Percentiles rank a stretch among this genome's conserved stretches.
Conservation (phyloP, 2,329 filamentous ascomycete genomes). For the Raffaelea albimanens region DNA sequence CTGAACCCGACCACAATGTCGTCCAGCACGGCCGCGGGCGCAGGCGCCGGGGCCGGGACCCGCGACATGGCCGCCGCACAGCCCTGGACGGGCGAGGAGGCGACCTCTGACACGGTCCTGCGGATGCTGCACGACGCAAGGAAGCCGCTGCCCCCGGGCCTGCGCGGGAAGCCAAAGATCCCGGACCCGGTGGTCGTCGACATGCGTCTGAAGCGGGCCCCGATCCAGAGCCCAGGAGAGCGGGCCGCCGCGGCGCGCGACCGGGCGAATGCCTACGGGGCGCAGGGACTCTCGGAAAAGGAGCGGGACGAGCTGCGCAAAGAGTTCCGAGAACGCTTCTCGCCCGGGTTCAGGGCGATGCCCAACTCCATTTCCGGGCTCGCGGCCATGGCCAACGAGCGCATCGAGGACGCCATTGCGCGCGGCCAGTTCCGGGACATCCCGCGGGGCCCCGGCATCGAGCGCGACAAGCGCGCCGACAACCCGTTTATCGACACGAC, state of each 20-base stretch:
- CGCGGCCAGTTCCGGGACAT: constrained; percentile 83
- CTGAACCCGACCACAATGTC: constrained; percentile 9
- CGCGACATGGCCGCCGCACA: constrained; percentile 56
- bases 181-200: constrained; percentile 36
- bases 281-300: constrained; percentile 46
- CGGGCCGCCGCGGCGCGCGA: constrained; percentile 48
- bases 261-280: constrained; percentile 41
- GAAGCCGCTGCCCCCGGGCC: constrained; percentile 51
- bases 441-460: constrained; percentile 64
- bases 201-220: constrained; percentile 34
- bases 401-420: constrained; percentile 87
- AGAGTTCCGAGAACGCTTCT: constrained; percentile 74
- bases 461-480: constrained; percentile 71
- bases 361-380: constrained; percentile 72
- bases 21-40: constrained; percentile 39
- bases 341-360: constrained; percentile 60
- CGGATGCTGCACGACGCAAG: constrained; percentile 78
- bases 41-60: constrained; percentile 38
- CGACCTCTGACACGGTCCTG: constrained; percentile 62
- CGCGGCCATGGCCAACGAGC: constrained; percentile 74
- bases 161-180: constrained; percentile 35
- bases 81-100: constrained; percentile 74
- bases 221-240: constrained; percentile 31
- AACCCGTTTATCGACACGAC: constrained; percentile 93
- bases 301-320: constrained; percentile 64